A percentile compares a stretch with the other conserved stretches of the same genome.
Evolutionary conservation across 208 protist genomes (phyloP).

Genomic region (Trypanosoma avium): DNA sequence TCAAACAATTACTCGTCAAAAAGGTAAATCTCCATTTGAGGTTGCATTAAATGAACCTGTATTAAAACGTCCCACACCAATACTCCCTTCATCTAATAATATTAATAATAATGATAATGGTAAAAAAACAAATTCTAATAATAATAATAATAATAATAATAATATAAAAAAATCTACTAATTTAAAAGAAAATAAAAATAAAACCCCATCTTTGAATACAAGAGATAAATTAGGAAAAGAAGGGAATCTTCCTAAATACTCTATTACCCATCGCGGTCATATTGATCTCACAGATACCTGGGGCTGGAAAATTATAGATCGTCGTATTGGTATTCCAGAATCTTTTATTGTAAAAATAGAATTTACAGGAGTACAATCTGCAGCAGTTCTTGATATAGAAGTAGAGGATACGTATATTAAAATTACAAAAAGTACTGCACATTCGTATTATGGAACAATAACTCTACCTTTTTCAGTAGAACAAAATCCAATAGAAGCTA

Average conservation of each 20-base stretch:
- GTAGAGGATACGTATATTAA: slow-evolving; percentile 55
- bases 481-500: slow-evolving; percentile 51
- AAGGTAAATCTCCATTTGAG: slow-evolving; percentile 51
- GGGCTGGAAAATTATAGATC: slow-evolving; percentile 74
- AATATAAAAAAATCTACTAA: slow-evolving; percentile 11
- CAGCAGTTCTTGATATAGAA: slow-evolving; percentile 57
- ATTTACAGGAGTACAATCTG: slow-evolving; percentile 50
- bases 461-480: slow-evolving; percentile 82
- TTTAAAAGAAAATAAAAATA: no score
- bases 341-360: slow-evolving; percentile 76
- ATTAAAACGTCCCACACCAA: slow-evolving; percentile 48
- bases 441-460: slow-evolving; percentile 54
- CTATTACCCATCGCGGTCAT: slow-evolving; percentile 71
- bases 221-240: slow-evolving; percentile 1
- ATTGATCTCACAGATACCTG: slow-evolving; percentile 81
- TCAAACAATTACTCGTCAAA: slow-evolving; percentile 70
- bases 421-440: slow-evolving; percentile 46
- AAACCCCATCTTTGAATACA: no score
- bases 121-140: not conserved
- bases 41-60: slow-evolving; percentile 41
- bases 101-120: not conserved
- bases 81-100: slow-evolving; percentile 11
- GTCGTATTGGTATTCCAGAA: slow-evolving; percentile 75
- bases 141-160: not conserved
- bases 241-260: slow-evolving; percentile 52